These are phyloP conservation scores for Globisporangium okanoganense DNA, from an alignment of 352 stramenopile species.

Conservation along the genomic window DNA sequence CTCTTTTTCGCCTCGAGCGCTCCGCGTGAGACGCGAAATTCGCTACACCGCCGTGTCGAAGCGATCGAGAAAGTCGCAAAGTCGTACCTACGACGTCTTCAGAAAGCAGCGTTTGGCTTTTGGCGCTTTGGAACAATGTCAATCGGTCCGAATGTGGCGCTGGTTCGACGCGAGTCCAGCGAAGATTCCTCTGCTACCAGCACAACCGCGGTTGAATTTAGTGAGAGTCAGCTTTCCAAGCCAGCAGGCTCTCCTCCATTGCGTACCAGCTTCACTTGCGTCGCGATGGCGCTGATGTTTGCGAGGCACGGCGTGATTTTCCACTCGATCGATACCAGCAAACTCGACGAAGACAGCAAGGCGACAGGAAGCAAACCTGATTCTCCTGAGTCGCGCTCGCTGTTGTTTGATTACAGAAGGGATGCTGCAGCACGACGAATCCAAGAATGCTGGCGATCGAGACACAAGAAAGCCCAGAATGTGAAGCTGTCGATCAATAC, in stretches of 20 bases:
- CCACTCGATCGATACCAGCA: slow-evolving; percentile 11
- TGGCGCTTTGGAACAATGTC: slow-evolving; percentile 7
- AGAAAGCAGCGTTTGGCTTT: slow-evolving; percentile 6
- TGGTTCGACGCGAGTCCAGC: neutral
- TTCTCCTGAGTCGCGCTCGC: too few species aligned
- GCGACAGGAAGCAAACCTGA: too few species aligned
- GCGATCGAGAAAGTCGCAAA: slow-evolving; percentile 3
- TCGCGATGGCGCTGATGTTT: slow-evolving; percentile 39
- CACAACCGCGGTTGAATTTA: neutral
- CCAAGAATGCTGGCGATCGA: slow-evolving; percentile 25
- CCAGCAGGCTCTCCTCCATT: neutral
- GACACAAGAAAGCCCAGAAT: neutral
- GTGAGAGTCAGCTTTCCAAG: neutral
- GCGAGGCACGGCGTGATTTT: slow-evolving; percentile 17
- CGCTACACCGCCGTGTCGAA: neutral
- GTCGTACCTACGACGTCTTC: neutral
- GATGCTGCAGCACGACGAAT: slow-evolving; percentile 22
- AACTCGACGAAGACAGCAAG: too few species aligned
- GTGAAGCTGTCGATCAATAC: neutral
- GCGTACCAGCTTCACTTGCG: slow-evolving; percentile 32
- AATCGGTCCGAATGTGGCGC: neutral
- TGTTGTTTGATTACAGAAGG: slow-evolving; percentile 4
- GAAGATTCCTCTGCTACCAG: neutral
- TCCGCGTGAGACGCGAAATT: neutral
- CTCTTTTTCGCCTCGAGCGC: neutral